Conservation (phyloP, 352 stramenopile genomes). For the Globisporangium heterothallicum region DNA sequence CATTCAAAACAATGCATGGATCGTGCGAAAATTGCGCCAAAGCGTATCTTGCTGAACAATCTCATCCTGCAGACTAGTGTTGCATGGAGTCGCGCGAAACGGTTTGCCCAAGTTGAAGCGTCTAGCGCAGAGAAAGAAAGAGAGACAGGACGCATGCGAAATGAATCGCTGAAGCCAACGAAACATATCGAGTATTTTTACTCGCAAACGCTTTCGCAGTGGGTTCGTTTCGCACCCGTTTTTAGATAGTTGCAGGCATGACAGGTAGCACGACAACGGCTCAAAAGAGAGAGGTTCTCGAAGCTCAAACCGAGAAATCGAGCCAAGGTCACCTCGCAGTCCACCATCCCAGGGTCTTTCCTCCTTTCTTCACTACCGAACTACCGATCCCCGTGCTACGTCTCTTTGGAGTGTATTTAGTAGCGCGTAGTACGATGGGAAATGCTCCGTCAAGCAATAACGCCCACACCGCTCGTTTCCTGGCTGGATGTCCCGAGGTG, state of each 20-base stretch:
- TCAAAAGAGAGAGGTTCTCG: too few species aligned
- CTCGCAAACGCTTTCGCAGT: background rate
- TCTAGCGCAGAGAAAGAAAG: background rate
- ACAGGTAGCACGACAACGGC: too few species aligned
- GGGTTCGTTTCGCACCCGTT: background rate
- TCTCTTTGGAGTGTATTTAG: background rate
- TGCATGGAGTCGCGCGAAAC: too few species aligned
- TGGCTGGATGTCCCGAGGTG: constrained; percentile 58
- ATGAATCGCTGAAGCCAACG: background rate
- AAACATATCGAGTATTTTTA: background rate
- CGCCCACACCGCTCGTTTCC: constrained; percentile 29
- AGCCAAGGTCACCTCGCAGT: background rate
- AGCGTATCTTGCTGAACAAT: background rate
- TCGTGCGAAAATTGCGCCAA: background rate
- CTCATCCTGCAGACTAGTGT: too few species aligned
- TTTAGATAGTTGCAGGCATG: background rate
- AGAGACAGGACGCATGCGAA: background rate
- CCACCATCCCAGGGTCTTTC: background rate
- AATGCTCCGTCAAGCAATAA: constrained; percentile 37
- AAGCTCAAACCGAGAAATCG: background rate
- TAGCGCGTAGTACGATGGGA: constrained; percentile 27
- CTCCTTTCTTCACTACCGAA: too few species aligned
- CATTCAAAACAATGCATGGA: too few species aligned
- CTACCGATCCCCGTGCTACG: too few species aligned
- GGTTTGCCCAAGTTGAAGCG: too few species aligned